A percentile compares a stretch with the other conserved stretches of the same genome.
Conservation (phyloP, 352 stramenopile species). For the Globisporangium paroecandrum region DNA sequence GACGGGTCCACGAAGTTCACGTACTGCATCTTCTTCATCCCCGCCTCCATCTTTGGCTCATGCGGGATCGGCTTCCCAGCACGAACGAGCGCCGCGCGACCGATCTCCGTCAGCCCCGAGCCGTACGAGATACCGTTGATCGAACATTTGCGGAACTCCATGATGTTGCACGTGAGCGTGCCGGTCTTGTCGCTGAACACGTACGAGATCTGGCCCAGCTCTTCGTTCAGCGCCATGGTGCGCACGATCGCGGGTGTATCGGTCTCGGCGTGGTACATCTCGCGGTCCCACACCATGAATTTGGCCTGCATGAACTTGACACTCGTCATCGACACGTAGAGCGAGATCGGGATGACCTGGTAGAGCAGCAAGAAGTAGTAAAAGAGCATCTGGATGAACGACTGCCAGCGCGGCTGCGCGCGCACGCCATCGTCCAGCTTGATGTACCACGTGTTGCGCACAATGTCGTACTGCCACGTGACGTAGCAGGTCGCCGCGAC, state of each 20-base stretch:
- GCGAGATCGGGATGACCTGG: slow-evolving; percentile 91
- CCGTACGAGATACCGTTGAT: slow-evolving; percentile 91
- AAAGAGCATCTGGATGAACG: slow-evolving; percentile 89
- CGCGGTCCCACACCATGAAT: slow-evolving; percentile 85
- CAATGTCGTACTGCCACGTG: slow-evolving; percentile 75
- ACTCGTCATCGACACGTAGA: slow-evolving; percentile 92
- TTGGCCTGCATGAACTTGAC: slow-evolving; percentile 86
- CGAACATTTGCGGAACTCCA: slow-evolving; percentile 94
- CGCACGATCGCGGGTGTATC: slow-evolving; percentile 85
- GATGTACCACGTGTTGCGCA: slow-evolving; percentile 76
- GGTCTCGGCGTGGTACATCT: slow-evolving; percentile 91
- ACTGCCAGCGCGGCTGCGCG: slow-evolving; percentile 40
- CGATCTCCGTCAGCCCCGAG: slow-evolving; percentile 81
- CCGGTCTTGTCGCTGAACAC: slow-evolving; percentile 92
- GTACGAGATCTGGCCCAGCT: slow-evolving; percentile 89
- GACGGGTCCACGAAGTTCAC: slow-evolving; percentile 77
- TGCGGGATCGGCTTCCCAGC: slow-evolving; percentile 57
- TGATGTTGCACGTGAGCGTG: slow-evolving; percentile 92
- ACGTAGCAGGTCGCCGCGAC: slow-evolving; percentile 71
- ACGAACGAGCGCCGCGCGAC: slow-evolving; percentile 50
- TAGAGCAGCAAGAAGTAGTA: slow-evolving; percentile 91
- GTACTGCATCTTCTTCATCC: slow-evolving; percentile 54
- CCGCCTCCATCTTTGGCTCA: slow-evolving; percentile 59
- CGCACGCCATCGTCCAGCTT: slow-evolving; percentile 31
- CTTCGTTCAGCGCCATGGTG: slow-evolving; percentile 90